Conservation (phyloP, 140 eudicot species). For the Stevia rebaudiana region DNA sequence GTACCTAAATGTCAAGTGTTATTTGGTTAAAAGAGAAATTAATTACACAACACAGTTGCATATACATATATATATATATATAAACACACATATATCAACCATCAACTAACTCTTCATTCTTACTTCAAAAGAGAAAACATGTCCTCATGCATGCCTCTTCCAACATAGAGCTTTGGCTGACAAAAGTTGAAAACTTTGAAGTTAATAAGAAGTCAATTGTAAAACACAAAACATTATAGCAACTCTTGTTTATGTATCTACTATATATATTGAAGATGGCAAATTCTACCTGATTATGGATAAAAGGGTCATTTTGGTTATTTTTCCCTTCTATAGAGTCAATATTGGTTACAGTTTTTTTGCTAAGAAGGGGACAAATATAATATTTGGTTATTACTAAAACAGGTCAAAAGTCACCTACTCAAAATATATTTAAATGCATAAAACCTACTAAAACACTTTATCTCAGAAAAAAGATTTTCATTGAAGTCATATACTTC, state of each 20-base stretch:
- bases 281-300: background rate
- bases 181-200: constrained; percentile 15
- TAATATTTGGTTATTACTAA: background rate
- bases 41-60: too few species aligned
- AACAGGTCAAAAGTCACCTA: background rate
- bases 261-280: background rate
- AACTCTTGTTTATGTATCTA: background rate
- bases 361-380: background rate
- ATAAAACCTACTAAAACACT: background rate
- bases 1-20: constrained; percentile 47
- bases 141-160: constrained; percentile 99
- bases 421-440: background rate
- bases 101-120: constrained; percentile 31
- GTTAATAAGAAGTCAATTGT: constrained; percentile 4
- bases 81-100: background rate
- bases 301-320: background rate
- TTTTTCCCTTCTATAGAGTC: background rate
- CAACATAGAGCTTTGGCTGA: constrained; percentile 97
- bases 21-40: constrained; percentile 4
- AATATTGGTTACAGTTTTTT: background rate
- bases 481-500: background rate
- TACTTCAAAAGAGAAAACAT: constrained; percentile 89
- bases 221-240: background rate
- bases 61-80: background rate
- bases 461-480: background rate